Evolutionary conservation across 495 filamentous ascomycete genomes (phyloP).

Genomic region (Aspergillus affinis): DNA sequence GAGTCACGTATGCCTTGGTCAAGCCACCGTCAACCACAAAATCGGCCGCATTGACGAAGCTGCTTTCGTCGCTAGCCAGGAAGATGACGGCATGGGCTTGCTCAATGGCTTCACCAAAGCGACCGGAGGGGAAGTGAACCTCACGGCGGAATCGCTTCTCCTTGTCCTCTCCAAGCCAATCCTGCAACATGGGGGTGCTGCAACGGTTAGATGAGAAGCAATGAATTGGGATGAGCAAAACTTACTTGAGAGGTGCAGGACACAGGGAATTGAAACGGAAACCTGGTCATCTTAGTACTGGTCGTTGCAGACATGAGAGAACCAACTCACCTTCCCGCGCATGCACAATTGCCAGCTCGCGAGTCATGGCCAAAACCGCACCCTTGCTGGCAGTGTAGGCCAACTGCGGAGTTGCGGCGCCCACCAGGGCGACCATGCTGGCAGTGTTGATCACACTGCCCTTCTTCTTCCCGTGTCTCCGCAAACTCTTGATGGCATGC

Average conservation of each 20-base stretch:
- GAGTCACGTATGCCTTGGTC: constrained; percentile 92
- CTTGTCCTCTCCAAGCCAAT: constrained; percentile 90
- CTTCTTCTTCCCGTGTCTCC: constrained; percentile 73
- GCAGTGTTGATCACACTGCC: constrained; percentile 94
- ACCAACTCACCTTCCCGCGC: constrained; percentile 61
- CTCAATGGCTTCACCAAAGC: constrained; percentile 94
- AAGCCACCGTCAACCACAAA: constrained; percentile 97
- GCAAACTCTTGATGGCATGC: constrained; percentile 81
- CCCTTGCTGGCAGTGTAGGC: constrained; percentile 97
- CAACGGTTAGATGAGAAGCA: not conserved
- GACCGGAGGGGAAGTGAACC: constrained; percentile 91
- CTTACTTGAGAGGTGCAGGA: constrained; percentile 84
- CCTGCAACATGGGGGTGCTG: constrained; percentile 78
- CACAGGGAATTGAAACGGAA: constrained; percentile 89
- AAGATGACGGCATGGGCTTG: constrained; percentile 94
- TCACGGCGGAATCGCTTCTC: constrained; percentile 82
- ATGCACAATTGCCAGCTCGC: constrained; percentile 80
- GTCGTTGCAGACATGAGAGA: not conserved
- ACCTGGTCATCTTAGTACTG: constrained; percentile 14
- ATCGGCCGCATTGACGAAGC: constrained; percentile 89
- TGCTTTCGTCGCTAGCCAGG: constrained; percentile 89
- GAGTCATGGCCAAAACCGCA: constrained; percentile 82
- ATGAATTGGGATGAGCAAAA: constrained; percentile 3
- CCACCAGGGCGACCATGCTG: constrained; percentile 87
- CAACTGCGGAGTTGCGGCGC: constrained; percentile 89